Conservation (phyloP, 202 grass and related monocot genomes). For the Panicum hallii region DNA sequence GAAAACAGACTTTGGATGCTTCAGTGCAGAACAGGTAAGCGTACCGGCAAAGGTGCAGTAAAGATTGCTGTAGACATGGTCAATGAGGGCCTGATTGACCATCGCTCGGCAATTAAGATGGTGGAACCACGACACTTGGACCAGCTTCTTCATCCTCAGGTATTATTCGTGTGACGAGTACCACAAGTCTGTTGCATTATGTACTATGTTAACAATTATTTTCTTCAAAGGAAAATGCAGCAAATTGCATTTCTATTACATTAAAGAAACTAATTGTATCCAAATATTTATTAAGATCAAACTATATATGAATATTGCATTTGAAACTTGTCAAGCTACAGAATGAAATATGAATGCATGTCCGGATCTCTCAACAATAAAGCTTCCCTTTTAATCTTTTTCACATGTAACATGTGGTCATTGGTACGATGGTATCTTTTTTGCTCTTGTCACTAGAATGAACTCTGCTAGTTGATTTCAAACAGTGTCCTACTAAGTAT, state of each 20-base stretch:
- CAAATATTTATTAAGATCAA: neutral
- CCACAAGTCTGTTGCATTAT: neutral
- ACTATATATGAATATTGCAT: neutral
- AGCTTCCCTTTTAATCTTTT: neutral
- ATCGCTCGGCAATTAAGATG: slow-evolving; percentile 64
- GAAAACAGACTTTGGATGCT: slow-evolving; percentile 90
- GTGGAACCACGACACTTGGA: slow-evolving; percentile 79
- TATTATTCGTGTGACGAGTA: slow-evolving; percentile 33
- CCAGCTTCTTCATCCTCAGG: slow-evolving; percentile 86
- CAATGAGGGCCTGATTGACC: slow-evolving; percentile 65
- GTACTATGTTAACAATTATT: neutral
- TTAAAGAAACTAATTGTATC: neutral
- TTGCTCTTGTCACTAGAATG: neutral
- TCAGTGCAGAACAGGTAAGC: slow-evolving; percentile 72
- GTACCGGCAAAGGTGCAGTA: slow-evolving; percentile 68
- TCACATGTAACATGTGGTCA: neutral
- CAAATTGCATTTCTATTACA: neutral
- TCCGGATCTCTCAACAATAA: neutral
- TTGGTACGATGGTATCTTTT: neutral
- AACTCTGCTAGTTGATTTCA: neutral
- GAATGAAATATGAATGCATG: neutral
- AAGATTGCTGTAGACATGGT: slow-evolving; percentile 84
- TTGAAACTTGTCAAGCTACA: neutral
- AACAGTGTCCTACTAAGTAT: neutral
- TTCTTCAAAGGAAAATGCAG: neutral